phyloP scores from a whole-genome alignment of 257 asterid species.

The Jasminum sambac region DNA sequence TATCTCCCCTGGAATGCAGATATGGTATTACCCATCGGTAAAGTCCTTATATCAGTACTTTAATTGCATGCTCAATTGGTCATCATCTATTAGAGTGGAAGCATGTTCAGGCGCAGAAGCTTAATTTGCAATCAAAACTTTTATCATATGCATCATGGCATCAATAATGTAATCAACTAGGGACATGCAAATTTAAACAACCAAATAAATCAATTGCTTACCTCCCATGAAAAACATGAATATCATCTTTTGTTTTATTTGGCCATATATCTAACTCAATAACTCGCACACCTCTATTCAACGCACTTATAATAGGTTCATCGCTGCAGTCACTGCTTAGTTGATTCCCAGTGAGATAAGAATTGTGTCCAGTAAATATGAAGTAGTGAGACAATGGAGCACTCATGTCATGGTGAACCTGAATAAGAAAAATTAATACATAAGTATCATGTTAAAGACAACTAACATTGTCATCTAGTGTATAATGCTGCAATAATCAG shows the following conservation, averaged over 20 bases:
- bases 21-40: not conserved
- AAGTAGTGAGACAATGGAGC: conserved; percentile 68
- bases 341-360: conserved; percentile 68
- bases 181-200: conserved; percentile 13
- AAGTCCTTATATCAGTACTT: not conserved
- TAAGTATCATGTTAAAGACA: not conserved
- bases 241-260: conserved; percentile 46
- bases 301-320: conserved; percentile 56
- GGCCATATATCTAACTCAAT: conserved; percentile 80
- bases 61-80: not conserved
- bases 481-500: not conserved
- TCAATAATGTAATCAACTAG: conserved; percentile 15
- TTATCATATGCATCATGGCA: not conserved
- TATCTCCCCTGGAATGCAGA: not conserved
- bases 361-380: conserved; percentile 70
- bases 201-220: conserved; percentile 21
- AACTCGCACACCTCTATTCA: conserved; percentile 59
- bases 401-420: conserved; percentile 75
- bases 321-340: conserved; percentile 69
- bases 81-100: not conserved
- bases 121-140: conserved; percentile 1
- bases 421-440: conserved; percentile 24
- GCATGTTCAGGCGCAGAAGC: conserved; percentile 1
- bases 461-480: not conserved
- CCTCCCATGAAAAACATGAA: conserved; percentile 72